Percentiles rank a stretch among this genome's conserved stretches.
These are phyloP conservation scores for Paecilomyces sp. DNA, from an alignment of 2,329 filamentous ascomycete genomes.

Conservation along the genomic window DNA sequence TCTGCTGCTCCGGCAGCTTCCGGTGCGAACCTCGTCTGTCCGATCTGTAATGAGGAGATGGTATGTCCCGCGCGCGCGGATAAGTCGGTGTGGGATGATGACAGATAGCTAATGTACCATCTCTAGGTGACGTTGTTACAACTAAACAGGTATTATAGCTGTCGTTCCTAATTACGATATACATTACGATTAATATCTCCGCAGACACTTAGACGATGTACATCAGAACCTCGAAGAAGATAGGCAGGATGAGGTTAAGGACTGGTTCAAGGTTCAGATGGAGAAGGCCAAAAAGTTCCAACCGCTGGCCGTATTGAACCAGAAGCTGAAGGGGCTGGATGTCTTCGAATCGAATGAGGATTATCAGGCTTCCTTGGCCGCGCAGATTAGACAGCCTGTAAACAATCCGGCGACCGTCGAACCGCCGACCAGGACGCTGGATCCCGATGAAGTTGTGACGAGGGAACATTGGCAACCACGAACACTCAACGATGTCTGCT, in stretches of 20 bases:
- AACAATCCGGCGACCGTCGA: slow-evolving; percentile 21
- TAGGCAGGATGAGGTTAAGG: slow-evolving; percentile 89
- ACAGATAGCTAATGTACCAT: slow-evolving; percentile 9
- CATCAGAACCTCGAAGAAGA: slow-evolving; percentile 85
- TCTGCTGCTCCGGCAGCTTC: slow-evolving; percentile 46
- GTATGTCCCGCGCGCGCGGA: slow-evolving; percentile 41
- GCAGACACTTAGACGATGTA: slow-evolving; percentile 73
- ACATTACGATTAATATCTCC: slow-evolving; percentile 14
- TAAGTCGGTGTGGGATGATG: not conserved
- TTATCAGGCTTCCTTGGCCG: slow-evolving; percentile 32
- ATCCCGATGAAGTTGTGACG: slow-evolving; percentile 86
- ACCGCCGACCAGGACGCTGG: slow-evolving; percentile 40
- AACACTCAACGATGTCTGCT: slow-evolving; percentile 68
- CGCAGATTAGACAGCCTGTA: slow-evolving; percentile 25
- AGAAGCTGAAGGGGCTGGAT: slow-evolving; percentile 85
- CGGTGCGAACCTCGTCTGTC: slow-evolving; percentile 71
- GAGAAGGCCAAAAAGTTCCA: slow-evolving; percentile 90
- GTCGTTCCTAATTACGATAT: not conserved
- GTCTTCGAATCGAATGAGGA: slow-evolving; percentile 90
- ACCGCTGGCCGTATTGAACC: slow-evolving; percentile 81
- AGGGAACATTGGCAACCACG: slow-evolving; percentile 81
- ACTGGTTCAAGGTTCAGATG: slow-evolving; percentile 94
- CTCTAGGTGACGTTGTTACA: slow-evolving; percentile 79
- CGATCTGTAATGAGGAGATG: slow-evolving; percentile 99
- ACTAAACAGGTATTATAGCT: slow-evolving; percentile 60